phyloP scores from a whole-genome alignment of 2,329 filamentous ascomycete species.

The Purpureocillium takamizusanense region DNA sequence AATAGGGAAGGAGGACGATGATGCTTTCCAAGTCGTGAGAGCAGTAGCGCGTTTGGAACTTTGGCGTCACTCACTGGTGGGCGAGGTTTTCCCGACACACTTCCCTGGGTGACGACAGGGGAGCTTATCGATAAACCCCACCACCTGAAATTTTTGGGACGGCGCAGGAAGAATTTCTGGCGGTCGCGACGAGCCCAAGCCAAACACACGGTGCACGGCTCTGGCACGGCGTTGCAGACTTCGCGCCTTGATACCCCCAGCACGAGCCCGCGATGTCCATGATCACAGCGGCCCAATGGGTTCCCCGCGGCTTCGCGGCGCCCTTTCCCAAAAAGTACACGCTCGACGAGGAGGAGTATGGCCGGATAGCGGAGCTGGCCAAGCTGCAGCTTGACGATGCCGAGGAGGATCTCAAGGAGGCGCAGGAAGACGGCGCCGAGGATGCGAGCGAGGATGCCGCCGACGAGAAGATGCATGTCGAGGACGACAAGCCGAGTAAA shows the following conservation, averaged over 20 bases:
- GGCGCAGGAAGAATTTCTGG: not conserved
- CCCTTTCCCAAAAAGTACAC: conserved; percentile 68
- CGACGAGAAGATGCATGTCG: conserved; percentile 24
- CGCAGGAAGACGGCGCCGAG: conserved; percentile 30
- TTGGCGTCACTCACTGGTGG: not conserved
- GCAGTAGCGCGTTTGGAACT: no score
- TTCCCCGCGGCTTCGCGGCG: conserved; percentile 67
- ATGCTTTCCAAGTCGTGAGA: no score
- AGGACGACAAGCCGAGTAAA: conserved; percentile 2
- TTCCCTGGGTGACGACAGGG: not conserved
- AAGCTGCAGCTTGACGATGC: conserved; percentile 85
- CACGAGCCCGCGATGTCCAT: conserved; percentile 45
- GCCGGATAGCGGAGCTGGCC: conserved; percentile 65
- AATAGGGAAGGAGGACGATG: no score
- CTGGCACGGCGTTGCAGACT: conserved; percentile 3
- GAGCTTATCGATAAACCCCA: conserved; percentile 32
- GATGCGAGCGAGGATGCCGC: conserved; percentile 16
- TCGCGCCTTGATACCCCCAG: not conserved
- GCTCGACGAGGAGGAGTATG: conserved; percentile 67
- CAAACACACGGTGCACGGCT: no score
- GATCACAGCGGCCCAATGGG: conserved; percentile 71
- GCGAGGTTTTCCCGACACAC: conserved; percentile 14
- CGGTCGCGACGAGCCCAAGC: no score
- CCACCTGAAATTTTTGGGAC: conserved; percentile 22
- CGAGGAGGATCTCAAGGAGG: conserved; percentile 72